Base-by-base conservation (phyloP, 2,329 filamentous ascomycete species). In the Periconia sp. region DNA sequence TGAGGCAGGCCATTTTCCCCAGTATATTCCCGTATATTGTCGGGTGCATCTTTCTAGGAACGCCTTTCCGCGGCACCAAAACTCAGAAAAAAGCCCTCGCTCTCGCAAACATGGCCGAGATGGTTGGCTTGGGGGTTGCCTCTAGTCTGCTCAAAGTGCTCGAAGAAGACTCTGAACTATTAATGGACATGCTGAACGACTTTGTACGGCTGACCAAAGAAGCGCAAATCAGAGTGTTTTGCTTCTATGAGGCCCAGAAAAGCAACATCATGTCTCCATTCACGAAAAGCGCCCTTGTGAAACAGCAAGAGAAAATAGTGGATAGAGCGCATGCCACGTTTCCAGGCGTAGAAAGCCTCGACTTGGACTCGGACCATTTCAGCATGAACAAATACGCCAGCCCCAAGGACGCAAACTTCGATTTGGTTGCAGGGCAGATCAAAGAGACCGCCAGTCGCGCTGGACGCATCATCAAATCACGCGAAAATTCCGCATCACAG, bases 341-440 rank as follows among this genome's bases (percentile, higher is more conserved):
- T 20, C 57, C 59, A 17, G 64, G 63, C 31, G 58, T 66, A 20
- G 53, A 59, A 10, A 63, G 54, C 6, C 33, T 59, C 11, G 58
- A 57, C 10, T 55, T 71, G n/a, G 59, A 60, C 17, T 60, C 60
- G 5, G 66, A 71, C 41, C 68, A 71, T 49, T 69, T 71, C 18
- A 50, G 55, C 40, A 52, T 71, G 23, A 71, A 69, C 53, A 71
- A 71, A 41, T 71, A 63, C 47, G 51, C 50, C 8, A 56, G 60
- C 19, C 60, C 66, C 10, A 63, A 68, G 19, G 67, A 71, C 41
- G 57, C 56, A 10, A 63, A 64, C 31, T 71, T 64, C 47, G 56
- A 53, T n/a, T 42, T 50, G n/a, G 66, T 71, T 8, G 54, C 59
- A 10, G 53, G 60, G 17, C 63, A 71, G 46, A 66, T 70, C 33